Conservation (phyloP, 192 early-diverging fungal genomes). For the Coemansia sp. region DNA sequence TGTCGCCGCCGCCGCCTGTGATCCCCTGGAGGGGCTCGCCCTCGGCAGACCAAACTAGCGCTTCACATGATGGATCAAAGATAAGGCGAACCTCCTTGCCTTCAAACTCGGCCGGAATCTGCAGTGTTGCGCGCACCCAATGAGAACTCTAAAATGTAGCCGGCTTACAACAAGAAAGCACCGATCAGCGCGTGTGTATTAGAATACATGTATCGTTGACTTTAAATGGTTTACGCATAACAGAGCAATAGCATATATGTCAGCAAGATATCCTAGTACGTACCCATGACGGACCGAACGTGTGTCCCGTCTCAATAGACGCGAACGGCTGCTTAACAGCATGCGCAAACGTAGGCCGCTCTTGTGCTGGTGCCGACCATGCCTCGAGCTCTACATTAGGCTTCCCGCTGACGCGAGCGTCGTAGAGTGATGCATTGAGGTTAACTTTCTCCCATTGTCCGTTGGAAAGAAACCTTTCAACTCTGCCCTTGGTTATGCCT, state of each 20-base stretch:
- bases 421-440: constrained; percentile 57
- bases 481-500: constrained; percentile 70
- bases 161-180: background rate
- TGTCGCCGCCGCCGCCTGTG: constrained; percentile 63
- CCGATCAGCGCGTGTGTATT: background rate
- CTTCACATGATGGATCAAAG: constrained; percentile 89
- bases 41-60: constrained; percentile 81
- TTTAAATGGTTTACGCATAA: background rate
- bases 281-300: constrained; percentile 83
- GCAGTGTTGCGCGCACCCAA: constrained; percentile 71
- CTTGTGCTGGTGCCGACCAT: constrained; percentile 52
- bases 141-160: constrained; percentile 56
- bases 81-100: constrained; percentile 80
- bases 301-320: constrained; percentile 67
- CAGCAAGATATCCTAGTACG: background rate
- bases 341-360: constrained; percentile 50
- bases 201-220: background rate
- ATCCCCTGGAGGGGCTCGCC: constrained; percentile 86
- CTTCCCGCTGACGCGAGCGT: constrained; percentile 36
- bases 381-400: constrained; percentile 57
- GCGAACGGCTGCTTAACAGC: constrained; percentile 64
- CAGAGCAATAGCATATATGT: background rate
- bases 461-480: constrained; percentile 67
- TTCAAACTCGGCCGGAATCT: constrained; percentile 62
- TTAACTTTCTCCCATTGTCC: constrained; percentile 71